Conservation (phyloP, 345 rosid species). For the Heritiera littoralis region DNA sequence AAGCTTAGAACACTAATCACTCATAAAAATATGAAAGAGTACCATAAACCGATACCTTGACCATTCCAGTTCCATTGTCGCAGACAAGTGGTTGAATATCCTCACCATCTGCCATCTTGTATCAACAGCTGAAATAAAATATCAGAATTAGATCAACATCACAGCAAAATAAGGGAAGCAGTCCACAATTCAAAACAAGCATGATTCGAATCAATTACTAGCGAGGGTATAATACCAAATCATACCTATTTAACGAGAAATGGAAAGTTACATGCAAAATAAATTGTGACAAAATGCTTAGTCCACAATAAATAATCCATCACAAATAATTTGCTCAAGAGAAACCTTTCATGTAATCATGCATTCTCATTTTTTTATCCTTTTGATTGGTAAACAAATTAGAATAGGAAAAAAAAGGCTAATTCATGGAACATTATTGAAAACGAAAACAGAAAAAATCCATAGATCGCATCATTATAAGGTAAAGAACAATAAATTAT, state of each 20-base stretch:
- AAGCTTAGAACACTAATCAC: background rate
- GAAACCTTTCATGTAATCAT: background rate
- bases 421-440: background rate
- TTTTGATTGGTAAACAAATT: background rate
- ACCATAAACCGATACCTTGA: slow-evolving; percentile 40
- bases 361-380: background rate
- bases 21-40: background rate
- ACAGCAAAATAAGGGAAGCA: slow-evolving; percentile 25
- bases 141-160: slow-evolving; percentile 20
- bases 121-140: slow-evolving; percentile 25
- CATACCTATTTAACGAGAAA: background rate
- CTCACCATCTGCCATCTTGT: slow-evolving; percentile 55
- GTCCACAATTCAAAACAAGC: background rate
- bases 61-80: slow-evolving; percentile 66
- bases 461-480: background rate
- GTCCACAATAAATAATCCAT: background rate
- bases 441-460: background rate
- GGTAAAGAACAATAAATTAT: background rate
- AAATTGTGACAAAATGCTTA: background rate
- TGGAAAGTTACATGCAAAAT: background rate
- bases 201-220: background rate
- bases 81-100: slow-evolving; percentile 70
- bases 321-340: background rate
- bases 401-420: background rate
- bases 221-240: background rate